A percentile compares a stretch with the other conserved stretches of the same genome.
These are phyloP conservation scores for Fusarium buxicola DNA, from an alignment of 2,329 filamentous ascomycete species.

Conservation along the genomic window DNA sequence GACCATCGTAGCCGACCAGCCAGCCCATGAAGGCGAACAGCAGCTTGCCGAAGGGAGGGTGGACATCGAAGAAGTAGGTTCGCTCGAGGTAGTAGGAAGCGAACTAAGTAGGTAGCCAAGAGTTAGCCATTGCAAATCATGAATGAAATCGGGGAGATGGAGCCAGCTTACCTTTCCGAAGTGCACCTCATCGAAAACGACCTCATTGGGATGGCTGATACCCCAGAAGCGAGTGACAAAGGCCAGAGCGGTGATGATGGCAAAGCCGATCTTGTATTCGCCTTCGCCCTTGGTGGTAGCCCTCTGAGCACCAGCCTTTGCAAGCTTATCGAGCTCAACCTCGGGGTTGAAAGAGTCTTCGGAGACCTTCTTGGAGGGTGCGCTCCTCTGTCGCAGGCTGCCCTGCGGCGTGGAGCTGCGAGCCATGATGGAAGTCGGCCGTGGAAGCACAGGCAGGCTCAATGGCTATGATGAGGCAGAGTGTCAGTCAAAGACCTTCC, in stretches of 20 bases:
- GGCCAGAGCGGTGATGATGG: conserved; percentile 81
- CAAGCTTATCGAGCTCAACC: conserved; percentile 63
- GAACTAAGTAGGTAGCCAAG: conserved; percentile 60
- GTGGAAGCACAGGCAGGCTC: conserved; percentile 9
- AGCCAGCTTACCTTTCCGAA: conserved; percentile 87
- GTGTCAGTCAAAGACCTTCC: conserved; percentile 30
- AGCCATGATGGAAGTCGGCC: conserved; percentile 55
- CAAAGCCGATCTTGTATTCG: conserved; percentile 85
- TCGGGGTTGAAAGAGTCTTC: conserved; percentile 55
- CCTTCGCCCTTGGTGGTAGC: conserved; percentile 69
- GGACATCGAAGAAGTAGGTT: conserved; percentile 99
- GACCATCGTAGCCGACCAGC: conserved; percentile 96
- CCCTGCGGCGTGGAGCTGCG: conserved; percentile 65
- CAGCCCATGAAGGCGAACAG: conserved; percentile 97
- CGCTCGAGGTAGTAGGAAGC: conserved; percentile 89
- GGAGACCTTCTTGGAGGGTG: conserved; percentile 61
- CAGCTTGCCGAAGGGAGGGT: conserved; percentile 97
- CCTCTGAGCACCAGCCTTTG: conserved; percentile 52
- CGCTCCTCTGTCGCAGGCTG: conserved; percentile 70
- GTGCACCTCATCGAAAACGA: conserved; percentile 99
- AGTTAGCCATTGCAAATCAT: conserved; percentile 26
- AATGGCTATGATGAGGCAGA: conserved; percentile 23
- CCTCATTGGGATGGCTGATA: conserved; percentile 93
- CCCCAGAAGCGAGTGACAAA: conserved; percentile 96
- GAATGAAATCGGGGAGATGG: not conserved